Conservation (phyloP, 495 filamentous ascomycete genomes). For the Neurospora tetrasperma region DNA sequence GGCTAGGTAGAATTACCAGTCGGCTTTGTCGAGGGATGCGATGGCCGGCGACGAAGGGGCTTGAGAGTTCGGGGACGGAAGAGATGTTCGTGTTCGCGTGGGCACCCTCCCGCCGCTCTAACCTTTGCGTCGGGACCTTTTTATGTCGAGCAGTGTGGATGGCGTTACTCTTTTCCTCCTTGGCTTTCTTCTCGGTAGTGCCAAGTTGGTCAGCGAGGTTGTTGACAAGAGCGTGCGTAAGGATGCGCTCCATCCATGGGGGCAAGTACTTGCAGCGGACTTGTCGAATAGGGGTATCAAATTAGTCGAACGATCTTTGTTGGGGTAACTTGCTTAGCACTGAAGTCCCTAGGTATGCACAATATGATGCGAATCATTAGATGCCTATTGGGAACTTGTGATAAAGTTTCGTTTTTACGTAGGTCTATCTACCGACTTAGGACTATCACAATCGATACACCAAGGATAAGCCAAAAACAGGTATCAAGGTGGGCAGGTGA, state of each 20-base stretch:
- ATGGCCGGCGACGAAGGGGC: neutral
- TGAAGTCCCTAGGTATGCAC: too few relatives aligned
- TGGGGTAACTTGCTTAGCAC: neutral
- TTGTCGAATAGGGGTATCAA: neutral
- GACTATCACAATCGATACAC: neutral
- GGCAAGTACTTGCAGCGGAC: neutral
- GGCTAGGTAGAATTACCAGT: neutral
- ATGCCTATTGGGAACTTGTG: too few relatives aligned
- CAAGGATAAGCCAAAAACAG: neutral
- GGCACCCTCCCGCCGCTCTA: neutral
- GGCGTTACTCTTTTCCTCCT: neutral
- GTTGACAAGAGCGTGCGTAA: neutral
- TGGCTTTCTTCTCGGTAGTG: neutral
- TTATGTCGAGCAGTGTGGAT: neutral
- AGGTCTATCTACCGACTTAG: neutral
- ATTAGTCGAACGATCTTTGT: neutral
- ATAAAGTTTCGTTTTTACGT: neutral
- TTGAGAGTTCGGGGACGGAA: neutral
- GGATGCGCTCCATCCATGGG: neutral
- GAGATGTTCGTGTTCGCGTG: neutral
- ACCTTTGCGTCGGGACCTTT: neutral
- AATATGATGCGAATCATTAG: too few relatives aligned
- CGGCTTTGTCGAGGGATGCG: neutral
- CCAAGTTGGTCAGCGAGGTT: neutral
- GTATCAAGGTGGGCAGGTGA: neutral